phyloP scores from a whole-genome alignment of 2,329 filamentous ascomycete genomes.

The Colletotrichum eremochloae region DNA sequence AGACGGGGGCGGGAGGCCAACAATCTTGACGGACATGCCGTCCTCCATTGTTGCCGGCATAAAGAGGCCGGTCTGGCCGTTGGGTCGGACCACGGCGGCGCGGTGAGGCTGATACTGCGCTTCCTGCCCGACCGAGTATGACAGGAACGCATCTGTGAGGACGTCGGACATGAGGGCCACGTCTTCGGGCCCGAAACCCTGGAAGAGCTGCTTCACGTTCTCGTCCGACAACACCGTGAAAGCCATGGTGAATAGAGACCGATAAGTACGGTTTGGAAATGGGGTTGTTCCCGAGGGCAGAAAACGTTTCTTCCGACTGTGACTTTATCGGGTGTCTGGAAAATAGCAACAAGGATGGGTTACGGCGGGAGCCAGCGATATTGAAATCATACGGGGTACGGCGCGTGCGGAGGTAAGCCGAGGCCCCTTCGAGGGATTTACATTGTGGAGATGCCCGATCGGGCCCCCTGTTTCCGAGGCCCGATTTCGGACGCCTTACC shows the following conservation, averaged over 20 bases:
- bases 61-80: conserved; percentile 74
- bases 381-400: not conserved
- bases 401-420: conserved; percentile 16
- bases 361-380: not conserved
- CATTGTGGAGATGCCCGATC: conserved; percentile 27
- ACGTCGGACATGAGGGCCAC: conserved; percentile 68
- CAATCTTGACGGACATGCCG: conserved; percentile 74
- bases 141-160: conserved; percentile 71
- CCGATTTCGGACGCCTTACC: conserved; percentile 36
- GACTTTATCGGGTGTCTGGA: not conserved
- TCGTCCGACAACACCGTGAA: conserved; percentile 72
- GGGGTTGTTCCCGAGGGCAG: not conserved
- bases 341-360: no score
- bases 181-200: conserved; percentile 65
- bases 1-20: conserved; percentile 53
- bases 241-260: conserved; percentile 58
- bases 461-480: conserved; percentile 34
- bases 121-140: conserved; percentile 74
- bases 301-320: not conserved
- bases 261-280: not conserved
- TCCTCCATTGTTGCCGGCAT: conserved; percentile 74
- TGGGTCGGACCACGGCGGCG: conserved; percentile 70
- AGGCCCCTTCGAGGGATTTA: conserved; percentile 15
- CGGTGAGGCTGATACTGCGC: conserved; percentile 72
- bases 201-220: conserved; percentile 67